Conservation (phyloP, 805 yeast genomes). For the Lachancea quebecensis region DNA sequence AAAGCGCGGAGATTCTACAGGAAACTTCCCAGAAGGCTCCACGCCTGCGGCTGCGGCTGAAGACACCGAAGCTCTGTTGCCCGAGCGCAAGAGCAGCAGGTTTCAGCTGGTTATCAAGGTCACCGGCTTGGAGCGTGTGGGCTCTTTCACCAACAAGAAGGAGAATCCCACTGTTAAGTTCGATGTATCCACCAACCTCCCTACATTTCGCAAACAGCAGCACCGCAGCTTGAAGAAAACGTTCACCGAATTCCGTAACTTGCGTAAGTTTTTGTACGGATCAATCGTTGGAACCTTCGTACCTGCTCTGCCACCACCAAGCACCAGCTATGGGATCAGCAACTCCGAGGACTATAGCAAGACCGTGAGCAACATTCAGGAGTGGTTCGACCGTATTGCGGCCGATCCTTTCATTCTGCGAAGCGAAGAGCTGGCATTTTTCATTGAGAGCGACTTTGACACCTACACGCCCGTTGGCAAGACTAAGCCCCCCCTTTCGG, state of each 20-base stretch:
- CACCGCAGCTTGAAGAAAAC: slow-evolving; percentile 78
- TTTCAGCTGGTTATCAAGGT: slow-evolving; percentile 49
- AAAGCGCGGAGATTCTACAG: too few species aligned
- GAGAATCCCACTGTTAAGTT: slow-evolving; percentile 78
- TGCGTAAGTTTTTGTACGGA: slow-evolving; percentile 69
- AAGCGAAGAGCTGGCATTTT: slow-evolving; percentile 82
- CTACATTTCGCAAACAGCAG: slow-evolving; percentile 61
- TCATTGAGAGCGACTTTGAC: slow-evolving; percentile 70
- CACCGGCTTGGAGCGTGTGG: slow-evolving; percentile 62
- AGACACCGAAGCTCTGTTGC: slow-evolving; percentile 6
- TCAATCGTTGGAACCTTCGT: slow-evolving; percentile 90
- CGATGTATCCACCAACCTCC: slow-evolving; percentile 61
- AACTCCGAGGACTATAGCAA: slow-evolving; percentile 71
- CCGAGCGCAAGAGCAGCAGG: slow-evolving; percentile 14
- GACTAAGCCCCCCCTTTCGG: slow-evolving; percentile 66
- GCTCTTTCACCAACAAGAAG: slow-evolving; percentile 42
- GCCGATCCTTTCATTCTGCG: slow-evolving; percentile 72
- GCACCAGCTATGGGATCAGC: slow-evolving; percentile 73
- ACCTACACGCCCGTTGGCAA: slow-evolving; percentile 44
- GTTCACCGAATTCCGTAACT: slow-evolving; percentile 64
- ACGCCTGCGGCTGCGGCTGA: background rate
- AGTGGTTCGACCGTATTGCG: slow-evolving; percentile 76
- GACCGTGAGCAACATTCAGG: slow-evolving; percentile 56
- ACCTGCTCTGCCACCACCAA: slow-evolving; percentile 74
- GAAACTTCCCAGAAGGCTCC: too few species aligned